phyloP scores from a whole-genome alignment of 2,329 filamentous ascomycete species.

The Ascochyta viciae-villosae region DNA sequence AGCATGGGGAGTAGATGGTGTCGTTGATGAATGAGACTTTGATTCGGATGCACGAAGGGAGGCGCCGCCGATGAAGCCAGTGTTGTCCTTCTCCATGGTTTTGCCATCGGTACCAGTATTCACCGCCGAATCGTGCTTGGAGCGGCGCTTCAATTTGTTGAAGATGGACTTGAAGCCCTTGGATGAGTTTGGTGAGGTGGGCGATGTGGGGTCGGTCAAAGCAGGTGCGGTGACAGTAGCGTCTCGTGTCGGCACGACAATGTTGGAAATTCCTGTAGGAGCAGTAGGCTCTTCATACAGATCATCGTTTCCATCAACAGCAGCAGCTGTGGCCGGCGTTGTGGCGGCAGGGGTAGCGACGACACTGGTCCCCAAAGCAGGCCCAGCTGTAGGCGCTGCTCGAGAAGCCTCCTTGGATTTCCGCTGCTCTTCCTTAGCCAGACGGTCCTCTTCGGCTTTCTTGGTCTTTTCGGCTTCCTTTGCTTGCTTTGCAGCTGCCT shows the following conservation, averaged over 20 bases:
- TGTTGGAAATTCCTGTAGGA: slow-evolving; percentile 5
- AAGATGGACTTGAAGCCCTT: slow-evolving; percentile 49
- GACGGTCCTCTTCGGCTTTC: slow-evolving; percentile 61
- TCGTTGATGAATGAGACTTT: slow-evolving; percentile 20
- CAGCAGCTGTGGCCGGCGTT: neutral
- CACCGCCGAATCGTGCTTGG: slow-evolving; percentile 36
- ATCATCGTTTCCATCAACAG: slow-evolving; percentile 25
- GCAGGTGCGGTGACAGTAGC: slow-evolving; percentile 15
- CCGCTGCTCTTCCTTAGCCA: slow-evolving; percentile 61
- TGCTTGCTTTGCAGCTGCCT: slow-evolving; percentile 45
- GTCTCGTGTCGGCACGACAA: neutral
- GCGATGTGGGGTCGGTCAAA: slow-evolving; percentile 26
- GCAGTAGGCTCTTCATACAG: slow-evolving; percentile 28
- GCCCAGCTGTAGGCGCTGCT: slow-evolving; percentile 1
- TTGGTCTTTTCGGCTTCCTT: slow-evolving; percentile 56
- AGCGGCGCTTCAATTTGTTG: slow-evolving; percentile 49
- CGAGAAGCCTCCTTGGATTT: slow-evolving; percentile 52
- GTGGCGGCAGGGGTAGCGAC: slow-evolving; percentile 14
- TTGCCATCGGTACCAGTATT: slow-evolving; percentile 17
- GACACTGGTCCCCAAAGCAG: slow-evolving; percentile 12
- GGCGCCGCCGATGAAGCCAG: slow-evolving; percentile 56
- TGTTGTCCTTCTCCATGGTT: slow-evolving; percentile 30
- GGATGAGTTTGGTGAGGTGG: slow-evolving; percentile 38
- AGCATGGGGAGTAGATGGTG: slow-evolving; percentile 10
- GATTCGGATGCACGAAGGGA: slow-evolving; percentile 40